Base-by-base conservation (phyloP, 2,329 filamentous ascomycete species). In the Aspergillus ochraceoroseus region DNA sequence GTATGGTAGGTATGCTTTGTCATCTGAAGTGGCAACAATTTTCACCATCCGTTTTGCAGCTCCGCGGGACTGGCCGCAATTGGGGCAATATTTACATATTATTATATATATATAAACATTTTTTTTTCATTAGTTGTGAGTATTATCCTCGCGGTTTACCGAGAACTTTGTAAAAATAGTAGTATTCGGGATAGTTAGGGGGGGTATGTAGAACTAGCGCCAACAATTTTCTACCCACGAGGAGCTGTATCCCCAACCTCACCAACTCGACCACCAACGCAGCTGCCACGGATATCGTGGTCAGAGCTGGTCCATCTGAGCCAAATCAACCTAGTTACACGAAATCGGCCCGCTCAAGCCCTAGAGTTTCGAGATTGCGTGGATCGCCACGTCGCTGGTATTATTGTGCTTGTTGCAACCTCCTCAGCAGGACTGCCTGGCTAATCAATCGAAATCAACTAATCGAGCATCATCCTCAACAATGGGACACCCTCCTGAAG, bases 1-100 rank as follows among this genome's bases (percentile, higher is more conserved):
- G 47, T 44, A 51, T 48, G 42, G 44, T 49, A 45, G 25, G 35
- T 39, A 41, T 40, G 56, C 48, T 62, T 62, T 62, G 58, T 61
- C 52, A 61, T 59, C 54, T 30, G 49, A 28, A 31, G 48, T 61
- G 58, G 58, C 59, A 55, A 58, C 43, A 43, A 43, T 22, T 22
- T 9, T 22, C 20, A 22, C 20, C 9, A 5, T 22, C 9, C 20
- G 9, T 22, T 9, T 22, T 5, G 9, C 5, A 9, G 5, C 9
- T 22, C 20, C 20, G 20, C 20, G 20, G 20, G 20, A 51, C 31
- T 7, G n/a, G n/a, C n/a, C n/a, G n/a, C n/a, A n/a, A n/a, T n/a
- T n/a, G n/a, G n/a, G n/a, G n/a, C n/a, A n/a, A n/a, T n/a, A n/a
- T n/a, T n/a, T n/a, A n/a, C n/a, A n/a, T n/a, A n/a, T n/a, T n/a